These are phyloP conservation scores for Aspergillus tamarii DNA, from an alignment of 2,329 filamentous ascomycete genomes.

Conservation along the genomic window DNA sequence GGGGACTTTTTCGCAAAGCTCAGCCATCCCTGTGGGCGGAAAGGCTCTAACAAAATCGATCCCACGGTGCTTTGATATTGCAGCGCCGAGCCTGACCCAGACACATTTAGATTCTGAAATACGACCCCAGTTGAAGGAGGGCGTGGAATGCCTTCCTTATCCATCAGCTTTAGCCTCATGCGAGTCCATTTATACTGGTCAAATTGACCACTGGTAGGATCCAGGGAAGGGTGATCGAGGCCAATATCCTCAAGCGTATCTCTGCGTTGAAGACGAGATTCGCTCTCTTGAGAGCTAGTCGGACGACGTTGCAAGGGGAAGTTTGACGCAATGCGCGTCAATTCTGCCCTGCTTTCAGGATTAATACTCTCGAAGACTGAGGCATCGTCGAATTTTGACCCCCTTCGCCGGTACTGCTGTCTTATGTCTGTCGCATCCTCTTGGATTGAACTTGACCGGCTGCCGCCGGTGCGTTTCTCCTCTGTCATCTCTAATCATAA, in stretches of 20 bases:
- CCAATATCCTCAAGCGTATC: slow-evolving; percentile 45
- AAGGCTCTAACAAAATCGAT: slow-evolving; percentile 60
- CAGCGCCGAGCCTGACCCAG: slow-evolving; percentile 67
- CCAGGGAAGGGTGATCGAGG: slow-evolving; percentile 53
- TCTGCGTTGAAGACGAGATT: slow-evolving; percentile 27
- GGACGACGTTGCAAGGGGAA: slow-evolving; percentile 28
- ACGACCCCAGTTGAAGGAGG: slow-evolving; percentile 61
- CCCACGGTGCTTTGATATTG: slow-evolving; percentile 71
- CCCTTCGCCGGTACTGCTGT: slow-evolving; percentile 19
- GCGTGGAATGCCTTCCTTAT: slow-evolving; percentile 58
- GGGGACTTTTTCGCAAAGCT: slow-evolving; percentile 46
- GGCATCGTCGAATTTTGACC: slow-evolving; percentile 23
- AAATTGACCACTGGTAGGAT: slow-evolving; percentile 56
- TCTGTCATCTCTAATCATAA: slow-evolving; percentile 13
- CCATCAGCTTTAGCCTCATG: slow-evolving; percentile 54
- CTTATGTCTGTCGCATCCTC: slow-evolving; percentile 16
- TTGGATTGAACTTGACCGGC: slow-evolving; percentile 18
- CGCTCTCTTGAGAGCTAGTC: slow-evolving; percentile 17
- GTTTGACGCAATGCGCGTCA: slow-evolving; percentile 34
- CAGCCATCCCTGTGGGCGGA: slow-evolving; percentile 61
- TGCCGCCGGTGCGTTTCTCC: slow-evolving; percentile 11
- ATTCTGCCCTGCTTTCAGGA: slow-evolving; percentile 29
- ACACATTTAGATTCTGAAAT: slow-evolving; percentile 68
- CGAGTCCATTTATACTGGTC: slow-evolving; percentile 58
- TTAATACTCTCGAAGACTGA: slow-evolving; percentile 31